Evolutionary conservation across 768 basidiomycete species (phyloP), one percentile per base, ranked within the genome.

Genomic region (Naematelia aurantialba): DNA sequence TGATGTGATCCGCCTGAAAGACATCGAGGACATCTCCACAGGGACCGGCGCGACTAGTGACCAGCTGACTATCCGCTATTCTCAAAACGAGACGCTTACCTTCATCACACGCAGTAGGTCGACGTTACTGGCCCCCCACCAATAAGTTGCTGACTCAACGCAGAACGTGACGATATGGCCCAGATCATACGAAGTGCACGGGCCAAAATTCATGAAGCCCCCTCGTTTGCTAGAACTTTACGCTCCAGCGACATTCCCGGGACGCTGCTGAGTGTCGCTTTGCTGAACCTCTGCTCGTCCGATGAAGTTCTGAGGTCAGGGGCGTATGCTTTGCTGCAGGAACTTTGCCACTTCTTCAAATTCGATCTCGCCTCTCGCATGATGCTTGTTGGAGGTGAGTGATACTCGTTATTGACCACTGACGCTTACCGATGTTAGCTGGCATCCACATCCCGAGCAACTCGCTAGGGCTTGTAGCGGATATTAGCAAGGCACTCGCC

Each of bases 21-120:
- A 93, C 59, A 83, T 96, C 62, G 89, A 89, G 77, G 91, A 96
- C 66, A 83, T 89, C 0, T 88, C 90, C 76, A 88, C 87, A 46
- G 85, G 91, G 21, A 84, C 85, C 1, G 87, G 85, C 14, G 45
- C 58, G 2, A 45, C 63, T 3, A 52, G 49, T 21, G 70, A 72
- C 29, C 63, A 67, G 21, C 55, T 72, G 25, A 56, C 67, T 30
- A 60, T 71, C 56, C 69, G 67, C 50, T 55, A 74, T 52, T 52
- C 54, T 0, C 68, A 69, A 52, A 66, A 42, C 12, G 58, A 67
- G 14, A 44, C 65, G 1, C 26, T 71, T 19, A 66, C 61, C 5
- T 69, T 74, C 59, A 58, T 74, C 30, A 61, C 72, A 0, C 42
- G 63, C 42, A 61, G 65, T 66, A 55, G 66, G 67, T 17, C 8